Base-by-base conservation (phyloP, 805 yeast genomes). In the Spathaspora gorwiae region DNA sequence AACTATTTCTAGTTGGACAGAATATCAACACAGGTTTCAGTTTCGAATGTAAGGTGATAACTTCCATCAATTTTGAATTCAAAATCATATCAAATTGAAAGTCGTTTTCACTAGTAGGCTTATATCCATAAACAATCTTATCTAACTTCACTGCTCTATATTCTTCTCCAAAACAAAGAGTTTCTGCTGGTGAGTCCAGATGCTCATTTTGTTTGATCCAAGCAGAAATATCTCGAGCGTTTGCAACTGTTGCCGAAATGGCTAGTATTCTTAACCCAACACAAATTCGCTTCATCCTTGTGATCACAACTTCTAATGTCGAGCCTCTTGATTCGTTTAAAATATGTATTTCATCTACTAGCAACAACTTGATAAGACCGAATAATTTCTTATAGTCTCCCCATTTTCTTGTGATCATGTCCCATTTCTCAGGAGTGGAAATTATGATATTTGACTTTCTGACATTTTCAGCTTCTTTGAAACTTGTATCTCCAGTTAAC, bases 391-490 rank as follows among this genome's bases (percentile, higher is more conserved):
- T 53, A 49, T 62, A 69, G 50, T 77, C 79, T 2, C 60, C 53
- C 79, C 80, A 72, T 50, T 70, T 73, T 50, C 83, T 62, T 0
- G 84, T 77, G 45, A 79, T 60, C 37, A 75, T 61, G 52, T 80
- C 84, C 82, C 83, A 79, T 55, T 80, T 80, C 55, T 80, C 84
- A 4, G 84, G 84, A 1, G 84, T 80, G 1, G 82, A 73, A 7
- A 80, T 72, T 8, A 80, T 77, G 5, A 80, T 66, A 45, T 76
- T 75, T 1, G 80, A 70, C n/a, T 61, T 68, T 55, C 68, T 68
- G 3, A 74, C 78, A 35, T 59, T 64, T 10, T 73, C 80, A 6
- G 73, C 61, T 36, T 76, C 79, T 3, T 64, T 45, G 15, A 60
- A 62, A 8, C 72, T 62, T 9, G 83, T 76, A 48, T 80, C 85